These are phyloP conservation scores for Hygrophorus russula DNA, from an alignment of 768 basidiomycete species.

Conservation along the genomic window DNA sequence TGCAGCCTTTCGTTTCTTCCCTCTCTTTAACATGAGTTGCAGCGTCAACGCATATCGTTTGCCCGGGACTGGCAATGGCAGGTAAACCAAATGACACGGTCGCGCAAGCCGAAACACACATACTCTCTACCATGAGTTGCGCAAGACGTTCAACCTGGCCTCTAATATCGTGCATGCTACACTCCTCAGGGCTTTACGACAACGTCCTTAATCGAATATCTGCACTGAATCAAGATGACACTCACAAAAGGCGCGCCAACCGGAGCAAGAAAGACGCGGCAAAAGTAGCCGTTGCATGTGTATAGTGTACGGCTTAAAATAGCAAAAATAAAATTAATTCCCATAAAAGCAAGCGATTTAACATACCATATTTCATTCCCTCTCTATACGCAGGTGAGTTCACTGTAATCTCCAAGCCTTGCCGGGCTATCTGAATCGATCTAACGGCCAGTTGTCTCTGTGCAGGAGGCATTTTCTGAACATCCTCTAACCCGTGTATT, in stretches of 20 bases:
- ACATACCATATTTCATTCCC: conserved; percentile 82
- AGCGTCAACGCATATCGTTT: conserved; percentile 87
- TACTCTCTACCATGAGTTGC: conserved; percentile 68
- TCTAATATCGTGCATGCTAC: conserved; percentile 64
- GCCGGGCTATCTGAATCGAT: conserved; percentile 74
- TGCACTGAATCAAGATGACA: conserved; percentile 3
- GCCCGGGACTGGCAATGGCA: conserved; percentile 58
- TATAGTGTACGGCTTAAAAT: conserved; percentile 68
- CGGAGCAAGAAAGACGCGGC: conserved; percentile 84
- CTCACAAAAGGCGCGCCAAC: conserved; percentile 79
- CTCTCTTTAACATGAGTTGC: conserved; percentile 78
- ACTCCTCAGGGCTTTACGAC: conserved; percentile 64
- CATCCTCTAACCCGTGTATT: conserved; percentile 80
- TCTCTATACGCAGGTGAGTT: conserved; percentile 77
- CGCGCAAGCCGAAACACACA: conserved; percentile 14
- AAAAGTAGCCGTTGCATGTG: conserved; percentile 90
- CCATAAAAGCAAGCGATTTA: conserved; percentile 3
- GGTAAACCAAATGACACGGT: conserved; percentile 1
- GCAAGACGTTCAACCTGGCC: conserved; percentile 71
- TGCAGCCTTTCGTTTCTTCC: conserved; percentile 44
- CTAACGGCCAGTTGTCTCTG: conserved; percentile 74
- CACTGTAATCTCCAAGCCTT: conserved; percentile 77
- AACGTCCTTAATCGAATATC: conserved; percentile 3
- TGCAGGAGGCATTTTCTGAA: conserved; percentile 66
- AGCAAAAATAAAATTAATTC: neutral